Evolutionary conservation across 2,329 filamentous ascomycete genomes (phyloP), one percentile per base, ranked within the genome.

Genomic region (Apiospora phragmitis): DNA sequence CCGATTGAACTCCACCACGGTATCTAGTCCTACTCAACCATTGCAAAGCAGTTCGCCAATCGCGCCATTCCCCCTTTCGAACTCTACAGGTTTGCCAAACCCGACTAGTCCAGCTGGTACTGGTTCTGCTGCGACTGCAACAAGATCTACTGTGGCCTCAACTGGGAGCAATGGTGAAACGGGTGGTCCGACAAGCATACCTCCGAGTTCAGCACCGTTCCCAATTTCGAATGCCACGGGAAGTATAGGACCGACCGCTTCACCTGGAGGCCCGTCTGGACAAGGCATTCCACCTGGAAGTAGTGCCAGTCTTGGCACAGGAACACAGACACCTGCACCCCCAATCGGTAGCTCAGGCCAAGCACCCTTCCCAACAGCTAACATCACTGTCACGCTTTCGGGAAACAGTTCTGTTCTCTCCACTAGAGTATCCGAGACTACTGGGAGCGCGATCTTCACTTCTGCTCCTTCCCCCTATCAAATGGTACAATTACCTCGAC

Each of bases 161-260:
- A 59, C 51, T 11, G 51, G 51, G 21, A 70, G 55, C 59, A 45
- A 66, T 55, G 18, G n/a, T 41, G 29, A 9, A 41, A 65, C 9
- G 32, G 41, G 32, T 67, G 43, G 66, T 11, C 38, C 29, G 21
- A n/a, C 29, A 21, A 35, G 42, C 4, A 26, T 43, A n/a, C n/a
- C 12, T 35, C 5, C 12, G 24, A 35, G 35, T 51, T 68, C 55
- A 68, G 65, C 24, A 65, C 55, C 72, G 14, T 70, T 70, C 21
- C 71, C 71, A 12, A 12, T 71, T 38, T 71, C 74, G 16, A 74
- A 74, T 68, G 70, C 72, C 32, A 74, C 68, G 12, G 38, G 65
- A 7, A 67, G 51, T n/a, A 42, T 26, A 32, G 62, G 69, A 4
- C 69, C 62, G 38, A 68, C 73, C 32, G 38, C 65, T 9, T 68